Conservation (phyloP, 768 basidiomycete genomes). For the Gyrodon lividus region DNA sequence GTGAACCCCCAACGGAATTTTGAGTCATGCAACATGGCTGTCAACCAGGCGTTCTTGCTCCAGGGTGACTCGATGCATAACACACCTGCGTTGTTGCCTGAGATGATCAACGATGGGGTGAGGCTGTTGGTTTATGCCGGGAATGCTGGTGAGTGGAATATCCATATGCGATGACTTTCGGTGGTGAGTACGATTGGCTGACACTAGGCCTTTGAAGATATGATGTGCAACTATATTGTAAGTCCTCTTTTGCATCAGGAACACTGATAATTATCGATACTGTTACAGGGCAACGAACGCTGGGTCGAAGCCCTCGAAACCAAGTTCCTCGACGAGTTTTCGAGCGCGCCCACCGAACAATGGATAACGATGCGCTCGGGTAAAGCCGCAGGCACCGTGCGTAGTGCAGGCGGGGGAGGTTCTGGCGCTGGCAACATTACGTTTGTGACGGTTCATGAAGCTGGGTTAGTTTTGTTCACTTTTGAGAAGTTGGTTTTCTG, state of each 20-base stretch:
- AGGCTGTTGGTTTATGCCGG: conserved; percentile 88
- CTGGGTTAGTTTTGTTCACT: conserved; percentile 59
- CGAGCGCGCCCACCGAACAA: conserved; percentile 43
- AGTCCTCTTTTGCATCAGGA: conserved; percentile 12
- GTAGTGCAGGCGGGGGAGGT: conserved; percentile 63
- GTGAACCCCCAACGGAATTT: conserved; percentile 60
- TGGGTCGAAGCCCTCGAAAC: conserved; percentile 70
- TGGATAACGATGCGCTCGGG: conserved; percentile 58
- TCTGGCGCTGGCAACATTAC: conserved; percentile 80
- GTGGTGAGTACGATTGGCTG: conserved; percentile 7
- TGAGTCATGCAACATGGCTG: conserved; percentile 70
- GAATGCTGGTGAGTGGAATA: conserved; percentile 57
- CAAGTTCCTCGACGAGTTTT: conserved; percentile 62
- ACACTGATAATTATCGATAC: background rate
- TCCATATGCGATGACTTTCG: background rate
- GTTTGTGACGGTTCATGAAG: conserved; percentile 73
- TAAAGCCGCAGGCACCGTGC: conserved; percentile 62
- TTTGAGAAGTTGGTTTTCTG: too few relatives aligned
- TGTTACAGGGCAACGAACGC: conserved; percentile 64
- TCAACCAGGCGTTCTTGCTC: conserved; percentile 77
- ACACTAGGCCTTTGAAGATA: conserved; percentile 44
- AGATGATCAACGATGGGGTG: conserved; percentile 79
- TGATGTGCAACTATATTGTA: conserved; percentile 86
- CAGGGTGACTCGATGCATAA: conserved; percentile 90
- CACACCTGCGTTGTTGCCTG: conserved; percentile 72